A percentile compares a stretch with the other conserved stretches of the same genome.
Evolutionary conservation across 345 rosid genomes (phyloP).

Genomic region (Eucalyptus pauciflora): DNA sequence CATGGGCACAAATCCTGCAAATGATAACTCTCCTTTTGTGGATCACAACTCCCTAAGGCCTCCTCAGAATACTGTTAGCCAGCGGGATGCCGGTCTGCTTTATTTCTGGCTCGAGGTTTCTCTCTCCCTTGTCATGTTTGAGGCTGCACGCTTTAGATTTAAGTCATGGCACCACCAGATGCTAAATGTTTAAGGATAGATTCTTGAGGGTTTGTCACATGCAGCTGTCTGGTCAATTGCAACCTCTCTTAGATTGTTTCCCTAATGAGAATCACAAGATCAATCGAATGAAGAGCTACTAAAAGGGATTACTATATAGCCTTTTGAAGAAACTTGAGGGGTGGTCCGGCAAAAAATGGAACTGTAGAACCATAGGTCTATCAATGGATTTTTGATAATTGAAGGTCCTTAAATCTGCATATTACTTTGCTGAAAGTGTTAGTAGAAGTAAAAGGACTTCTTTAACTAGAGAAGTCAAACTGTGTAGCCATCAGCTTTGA

Average conservation of each 20-base stretch:
- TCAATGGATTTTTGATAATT: background rate
- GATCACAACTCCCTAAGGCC: slow-evolving; percentile 51
- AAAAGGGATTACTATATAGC: background rate
- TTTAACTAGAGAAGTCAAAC: background rate
- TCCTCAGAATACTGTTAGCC: slow-evolving; percentile 58
- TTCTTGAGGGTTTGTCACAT: background rate
- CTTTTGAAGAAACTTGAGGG: background rate
- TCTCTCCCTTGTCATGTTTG: background rate
- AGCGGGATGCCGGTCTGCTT: slow-evolving; percentile 94
- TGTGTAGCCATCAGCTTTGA: background rate
- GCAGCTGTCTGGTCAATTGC: background rate
- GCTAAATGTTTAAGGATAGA: background rate
- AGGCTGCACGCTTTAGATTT: background rate
- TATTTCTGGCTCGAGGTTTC: slow-evolving; percentile 90
- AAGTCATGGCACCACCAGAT: background rate
- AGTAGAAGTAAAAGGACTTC: background rate
- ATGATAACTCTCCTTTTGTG: slow-evolving; percentile 71
- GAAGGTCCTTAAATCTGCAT: background rate
- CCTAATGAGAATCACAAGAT: background rate
- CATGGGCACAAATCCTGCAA: slow-evolving; percentile 89
- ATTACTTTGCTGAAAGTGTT: background rate
- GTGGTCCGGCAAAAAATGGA: background rate
- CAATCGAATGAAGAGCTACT: background rate
- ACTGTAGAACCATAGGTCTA: background rate
- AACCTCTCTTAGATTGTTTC: background rate